Evolutionary conservation across 148 eudicot genomes (phyloP).

Genomic region (Drosera capensis): DNA sequence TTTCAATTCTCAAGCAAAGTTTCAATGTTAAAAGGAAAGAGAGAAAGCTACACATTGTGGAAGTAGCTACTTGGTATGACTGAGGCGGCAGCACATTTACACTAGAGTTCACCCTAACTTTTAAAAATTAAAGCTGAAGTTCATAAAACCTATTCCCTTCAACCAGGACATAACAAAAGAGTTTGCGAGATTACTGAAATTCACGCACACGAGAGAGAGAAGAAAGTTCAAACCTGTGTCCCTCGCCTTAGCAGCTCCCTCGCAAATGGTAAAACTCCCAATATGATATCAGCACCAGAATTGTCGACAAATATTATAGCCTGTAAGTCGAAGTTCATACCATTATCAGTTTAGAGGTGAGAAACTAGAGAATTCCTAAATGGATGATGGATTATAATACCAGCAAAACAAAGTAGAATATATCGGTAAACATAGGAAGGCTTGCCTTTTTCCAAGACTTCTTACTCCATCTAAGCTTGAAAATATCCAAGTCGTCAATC

Average conservation of each 20-base stretch:
- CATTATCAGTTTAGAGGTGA: conserved; percentile 13
- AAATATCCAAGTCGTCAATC: conserved; percentile 81
- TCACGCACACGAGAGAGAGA: not conserved
- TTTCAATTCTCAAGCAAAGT: no score
- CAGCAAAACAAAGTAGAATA: not conserved
- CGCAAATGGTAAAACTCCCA: conserved; percentile 95
- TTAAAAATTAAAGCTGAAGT: no score
- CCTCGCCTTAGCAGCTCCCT: conserved; percentile 88
- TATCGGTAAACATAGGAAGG: not conserved
- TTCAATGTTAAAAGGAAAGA: no score
- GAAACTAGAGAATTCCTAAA: not conserved
- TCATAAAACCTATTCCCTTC: not conserved
- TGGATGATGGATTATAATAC: not conserved
- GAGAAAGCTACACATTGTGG: no score
- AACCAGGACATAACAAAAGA: no score
- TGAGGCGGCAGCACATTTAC: no score
- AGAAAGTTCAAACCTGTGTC: conserved; percentile 45
- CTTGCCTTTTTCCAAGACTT: conserved; percentile 84
- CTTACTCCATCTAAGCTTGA: conserved; percentile 51
- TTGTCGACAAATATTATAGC: conserved; percentile 93
- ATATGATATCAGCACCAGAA: conserved; percentile 89
- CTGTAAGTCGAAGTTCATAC: conserved; percentile 25
- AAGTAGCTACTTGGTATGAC: no score
- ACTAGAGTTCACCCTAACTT: no score
- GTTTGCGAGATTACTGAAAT: no score